A percentile compares a stretch with the other conserved stretches of the same genome.
These are phyloP conservation scores for Prunus mongolica DNA, from an alignment of 306 rosid genomes.

Conservation along the genomic window DNA sequence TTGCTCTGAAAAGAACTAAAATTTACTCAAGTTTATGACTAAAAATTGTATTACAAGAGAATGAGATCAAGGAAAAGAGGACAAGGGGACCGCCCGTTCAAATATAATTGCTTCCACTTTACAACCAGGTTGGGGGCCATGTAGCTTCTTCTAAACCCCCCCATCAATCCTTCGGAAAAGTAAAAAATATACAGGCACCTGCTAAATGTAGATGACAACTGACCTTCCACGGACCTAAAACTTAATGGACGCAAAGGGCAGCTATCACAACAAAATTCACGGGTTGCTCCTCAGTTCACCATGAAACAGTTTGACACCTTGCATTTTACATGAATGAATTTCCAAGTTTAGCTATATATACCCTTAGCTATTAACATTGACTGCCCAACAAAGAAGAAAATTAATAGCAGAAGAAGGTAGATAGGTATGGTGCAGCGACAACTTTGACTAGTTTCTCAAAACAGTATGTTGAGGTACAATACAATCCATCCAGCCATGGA, in stretches of 20 bases:
- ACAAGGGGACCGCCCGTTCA: background rate
- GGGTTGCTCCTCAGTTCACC: constrained; percentile 5
- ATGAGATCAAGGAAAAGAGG: background rate
- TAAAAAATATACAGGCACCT: background rate
- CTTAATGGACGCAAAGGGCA: background rate
- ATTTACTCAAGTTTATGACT: background rate
- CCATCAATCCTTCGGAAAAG: background rate
- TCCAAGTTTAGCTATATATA: background rate
- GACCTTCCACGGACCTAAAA: constrained; percentile 1
- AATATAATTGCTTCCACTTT: background rate
- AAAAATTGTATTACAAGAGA: background rate
- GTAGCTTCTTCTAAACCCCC: background rate
- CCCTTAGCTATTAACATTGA: constrained; percentile 16
- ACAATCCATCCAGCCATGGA: constrained; percentile 94
- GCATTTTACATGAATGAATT: background rate
- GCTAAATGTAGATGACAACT: constrained; percentile 1
- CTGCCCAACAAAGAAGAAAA: background rate
- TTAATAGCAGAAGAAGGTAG: background rate
- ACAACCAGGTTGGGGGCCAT: background rate
- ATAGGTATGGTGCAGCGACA: background rate
- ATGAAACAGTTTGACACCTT: constrained; percentile 3
- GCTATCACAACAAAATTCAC: constrained; percentile 6
- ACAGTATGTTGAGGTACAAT: constrained; percentile 68
- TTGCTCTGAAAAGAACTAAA: background rate
- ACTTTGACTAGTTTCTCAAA: constrained; percentile 31